Conservation (phyloP, 2,329 filamentous ascomycete species). For the Phaeomoniella chlamydospora region DNA sequence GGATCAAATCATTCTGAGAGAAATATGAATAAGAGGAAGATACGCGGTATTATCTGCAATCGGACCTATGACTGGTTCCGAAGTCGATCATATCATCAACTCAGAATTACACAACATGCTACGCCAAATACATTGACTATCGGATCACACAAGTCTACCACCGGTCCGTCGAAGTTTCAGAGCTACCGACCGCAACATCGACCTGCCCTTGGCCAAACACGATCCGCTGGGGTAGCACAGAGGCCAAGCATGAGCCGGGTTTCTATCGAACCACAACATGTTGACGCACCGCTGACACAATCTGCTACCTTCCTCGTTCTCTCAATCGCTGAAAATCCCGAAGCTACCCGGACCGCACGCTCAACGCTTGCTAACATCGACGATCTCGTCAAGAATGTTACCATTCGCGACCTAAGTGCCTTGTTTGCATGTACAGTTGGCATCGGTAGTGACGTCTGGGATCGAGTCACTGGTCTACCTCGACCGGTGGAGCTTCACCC, state of each 20-base stretch:
- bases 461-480: conserved; percentile 26
- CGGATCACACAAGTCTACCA: not conserved
- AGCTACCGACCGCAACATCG: not conserved
- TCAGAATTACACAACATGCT: not conserved
- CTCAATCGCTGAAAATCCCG: conserved; percentile 18
- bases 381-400: conserved; percentile 37
- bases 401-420: conserved; percentile 32
- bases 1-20: too few species aligned
- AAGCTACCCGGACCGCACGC: conserved; percentile 26
- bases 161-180: not conserved
- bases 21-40: too few species aligned
- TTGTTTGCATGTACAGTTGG: conserved; percentile 38
- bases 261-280: conserved; percentile 27
- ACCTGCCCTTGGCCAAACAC: not conserved
- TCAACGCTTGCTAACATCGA: conserved; percentile 28
- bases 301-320: conserved; percentile 41
- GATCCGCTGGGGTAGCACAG: not conserved
- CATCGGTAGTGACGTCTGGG: conserved; percentile 39
- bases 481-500: conserved; percentile 37
- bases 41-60: too few species aligned
- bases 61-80: not conserved
- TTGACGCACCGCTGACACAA: conserved; percentile 36
- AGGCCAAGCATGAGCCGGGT: conserved; percentile 2
- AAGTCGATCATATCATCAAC: not conserved
- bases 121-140: not conserved